phyloP scores from a whole-genome alignment of 768 basidiomycete species.

The Rhodotorula sphaerocarpa region DNA sequence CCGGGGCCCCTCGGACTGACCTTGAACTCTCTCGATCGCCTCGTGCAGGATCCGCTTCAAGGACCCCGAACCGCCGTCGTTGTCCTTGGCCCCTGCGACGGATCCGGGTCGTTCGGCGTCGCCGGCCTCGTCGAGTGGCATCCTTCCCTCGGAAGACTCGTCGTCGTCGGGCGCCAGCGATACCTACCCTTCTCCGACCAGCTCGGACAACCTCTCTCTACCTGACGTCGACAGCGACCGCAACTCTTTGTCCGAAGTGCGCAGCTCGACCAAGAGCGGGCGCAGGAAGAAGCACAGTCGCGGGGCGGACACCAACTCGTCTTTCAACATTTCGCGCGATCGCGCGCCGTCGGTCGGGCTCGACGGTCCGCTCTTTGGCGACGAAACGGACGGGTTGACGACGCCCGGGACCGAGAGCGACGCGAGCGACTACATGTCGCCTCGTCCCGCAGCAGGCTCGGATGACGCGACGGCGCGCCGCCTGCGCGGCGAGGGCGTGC shows the following conservation, averaged over 20 bases:
- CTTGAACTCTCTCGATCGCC: no score
- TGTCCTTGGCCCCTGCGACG: no score
- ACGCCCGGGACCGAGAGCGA: conserved; percentile 17
- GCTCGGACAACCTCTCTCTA: not conserved
- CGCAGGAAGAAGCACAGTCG: not conserved
- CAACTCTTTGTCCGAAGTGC: no score
- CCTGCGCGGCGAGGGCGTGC: not conserved
- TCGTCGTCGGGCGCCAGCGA: conserved; percentile 17
- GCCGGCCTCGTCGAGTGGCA: conserved; percentile 1
- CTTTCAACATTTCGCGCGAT: conserved; percentile 8
- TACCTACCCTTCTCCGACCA: conserved; percentile 1
- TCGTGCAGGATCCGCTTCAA: conserved; percentile 25
- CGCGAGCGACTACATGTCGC: not conserved
- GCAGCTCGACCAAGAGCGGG: no score
- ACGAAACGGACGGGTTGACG: conserved; percentile 15
- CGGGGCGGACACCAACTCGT: not conserved
- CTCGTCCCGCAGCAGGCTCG: no score
- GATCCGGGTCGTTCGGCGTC: not conserved
- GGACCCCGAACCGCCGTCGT: conserved; percentile 21
- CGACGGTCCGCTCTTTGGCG: conserved; percentile 28
- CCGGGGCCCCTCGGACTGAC: not conserved
- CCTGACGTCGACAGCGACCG: not conserved
- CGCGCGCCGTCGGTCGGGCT: conserved; percentile 22
- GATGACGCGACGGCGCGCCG: no score
- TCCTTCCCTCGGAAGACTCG: conserved; percentile 4